phyloP scores from a whole-genome alignment of 768 basidiomycete species.

The Leucogyrophana mollusca region DNA sequence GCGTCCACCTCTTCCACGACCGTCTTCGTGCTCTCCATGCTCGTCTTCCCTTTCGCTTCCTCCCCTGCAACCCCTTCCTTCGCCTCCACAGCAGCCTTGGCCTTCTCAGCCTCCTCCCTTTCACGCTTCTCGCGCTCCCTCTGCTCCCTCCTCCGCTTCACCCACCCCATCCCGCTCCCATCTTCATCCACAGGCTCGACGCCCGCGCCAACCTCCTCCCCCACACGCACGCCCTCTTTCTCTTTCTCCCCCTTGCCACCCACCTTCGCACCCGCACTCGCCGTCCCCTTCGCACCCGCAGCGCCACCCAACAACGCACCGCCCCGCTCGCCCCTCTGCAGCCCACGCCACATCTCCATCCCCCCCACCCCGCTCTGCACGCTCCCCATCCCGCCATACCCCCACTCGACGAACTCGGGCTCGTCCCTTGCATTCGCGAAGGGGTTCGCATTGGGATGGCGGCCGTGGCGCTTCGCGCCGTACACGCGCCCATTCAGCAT shows the following conservation, averaged over 20 bases:
- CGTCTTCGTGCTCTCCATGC: slow-evolving; percentile 19
- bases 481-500: slow-evolving; percentile 90
- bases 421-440: slow-evolving; percentile 65
- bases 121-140: slow-evolving; percentile 46
- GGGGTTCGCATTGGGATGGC: slow-evolving; percentile 45
- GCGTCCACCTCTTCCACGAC: slow-evolving; percentile 20
- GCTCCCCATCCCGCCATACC: slow-evolving; percentile 82
- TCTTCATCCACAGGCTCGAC: slow-evolving; percentile 60
- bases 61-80: slow-evolving; percentile 7
- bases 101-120: slow-evolving; percentile 32
- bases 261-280: slow-evolving; percentile 21
- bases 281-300: slow-evolving; percentile 33
- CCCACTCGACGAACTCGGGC: slow-evolving; percentile 91
- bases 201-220: slow-evolving; percentile 23
- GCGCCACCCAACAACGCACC: slow-evolving; percentile 31
- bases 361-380: slow-evolving; percentile 29
- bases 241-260: slow-evolving; percentile 18
- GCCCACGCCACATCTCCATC: slow-evolving; percentile 25
- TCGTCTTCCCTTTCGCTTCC: slow-evolving; percentile 19
- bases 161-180: slow-evolving; percentile 86
- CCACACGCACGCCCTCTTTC: slow-evolving; percentile 19
- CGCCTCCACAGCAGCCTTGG: slow-evolving; percentile 18
- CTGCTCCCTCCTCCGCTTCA: slow-evolving; percentile 64
- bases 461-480: slow-evolving; percentile 40
- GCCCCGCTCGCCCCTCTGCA: slow-evolving; percentile 25